These are phyloP conservation scores for Candida hungchunana DNA, from an alignment of 805 yeast species.

Conservation along the genomic window DNA sequence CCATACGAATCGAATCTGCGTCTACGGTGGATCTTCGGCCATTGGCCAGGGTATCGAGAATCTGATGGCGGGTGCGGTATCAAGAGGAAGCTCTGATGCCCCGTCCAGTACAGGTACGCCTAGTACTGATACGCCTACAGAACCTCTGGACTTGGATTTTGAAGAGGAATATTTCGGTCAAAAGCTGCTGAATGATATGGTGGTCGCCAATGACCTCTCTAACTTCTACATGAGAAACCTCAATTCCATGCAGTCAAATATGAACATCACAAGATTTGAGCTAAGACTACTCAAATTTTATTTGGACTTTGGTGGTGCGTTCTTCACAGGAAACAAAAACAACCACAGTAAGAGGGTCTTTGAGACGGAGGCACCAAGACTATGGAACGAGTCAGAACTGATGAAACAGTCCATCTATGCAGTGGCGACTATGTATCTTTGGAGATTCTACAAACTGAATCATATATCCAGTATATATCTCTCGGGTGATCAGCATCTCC, in stretches of 20 bases:
- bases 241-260: slow-evolving; percentile 19
- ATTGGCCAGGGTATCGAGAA: no score
- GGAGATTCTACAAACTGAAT: slow-evolving; percentile 18
- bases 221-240: slow-evolving; percentile 4
- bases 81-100: background rate
- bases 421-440: slow-evolving; percentile 18
- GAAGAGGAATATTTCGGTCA: slow-evolving; percentile 3
- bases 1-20: slow-evolving; percentile 71
- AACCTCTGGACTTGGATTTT: background rate
- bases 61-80: no score
- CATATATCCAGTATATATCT: slow-evolving; percentile 15
- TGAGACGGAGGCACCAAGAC: slow-evolving; percentile 17
- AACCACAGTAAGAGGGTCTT: slow-evolving; percentile 12
- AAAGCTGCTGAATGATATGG: slow-evolving; percentile 1
- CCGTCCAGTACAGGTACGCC: background rate
- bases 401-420: slow-evolving; percentile 19
- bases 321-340: slow-evolving; percentile 17
- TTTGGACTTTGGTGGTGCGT: slow-evolving; percentile 20
- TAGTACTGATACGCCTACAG: background rate
- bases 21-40: no score
- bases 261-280: slow-evolving; percentile 18
- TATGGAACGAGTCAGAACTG: slow-evolving; percentile 18
- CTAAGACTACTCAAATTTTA: slow-evolving; percentile 20
- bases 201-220: slow-evolving; percentile 3
- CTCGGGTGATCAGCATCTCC: slow-evolving; percentile 13